These are phyloP conservation scores for Schizosaccharomyces japonicus DNA, from an alignment of 805 yeast species.

Conservation along the genomic window DNA sequence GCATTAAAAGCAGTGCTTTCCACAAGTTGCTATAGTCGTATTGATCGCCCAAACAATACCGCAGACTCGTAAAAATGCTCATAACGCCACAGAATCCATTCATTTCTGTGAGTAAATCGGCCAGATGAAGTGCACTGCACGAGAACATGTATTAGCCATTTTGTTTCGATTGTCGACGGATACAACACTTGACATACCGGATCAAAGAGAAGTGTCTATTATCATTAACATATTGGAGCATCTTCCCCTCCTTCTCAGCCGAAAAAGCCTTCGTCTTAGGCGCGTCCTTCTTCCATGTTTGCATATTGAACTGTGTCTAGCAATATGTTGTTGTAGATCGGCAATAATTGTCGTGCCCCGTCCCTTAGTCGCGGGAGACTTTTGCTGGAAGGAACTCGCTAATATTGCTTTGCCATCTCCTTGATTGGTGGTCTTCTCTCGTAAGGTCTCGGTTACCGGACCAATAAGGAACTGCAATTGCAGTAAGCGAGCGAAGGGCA, in stretches of 20 bases:
- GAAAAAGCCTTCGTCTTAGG: no score
- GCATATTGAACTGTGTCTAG: no score
- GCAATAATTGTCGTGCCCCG: no score
- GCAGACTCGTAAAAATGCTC: constrained; percentile 61
- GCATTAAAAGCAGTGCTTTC: constrained; percentile 70
- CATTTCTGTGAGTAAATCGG: constrained; percentile 82
- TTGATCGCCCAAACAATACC: constrained; percentile 44
- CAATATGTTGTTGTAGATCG: no score
- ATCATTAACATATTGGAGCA: constrained; percentile 59
- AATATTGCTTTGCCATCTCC: no score
- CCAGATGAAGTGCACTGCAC: constrained; percentile 64
- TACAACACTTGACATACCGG: constrained; percentile 16
- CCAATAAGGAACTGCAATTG: no score
- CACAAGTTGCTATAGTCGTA: constrained; percentile 37
- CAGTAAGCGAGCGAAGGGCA: no score
- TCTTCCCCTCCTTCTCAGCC: constrained; percentile 31
- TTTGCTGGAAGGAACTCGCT: no score
- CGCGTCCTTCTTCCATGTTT: no score
- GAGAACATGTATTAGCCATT: background rate
- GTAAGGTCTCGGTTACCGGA: no score
- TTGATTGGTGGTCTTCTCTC: no score
- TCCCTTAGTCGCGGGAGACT: no score
- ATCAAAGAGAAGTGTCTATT: constrained; percentile 67
- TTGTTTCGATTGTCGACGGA: constrained; percentile 41
- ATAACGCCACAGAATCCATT: constrained; percentile 82